Base-by-base conservation (phyloP, 768 basidiomycete species). In the Termitomyces sp. region DNA sequence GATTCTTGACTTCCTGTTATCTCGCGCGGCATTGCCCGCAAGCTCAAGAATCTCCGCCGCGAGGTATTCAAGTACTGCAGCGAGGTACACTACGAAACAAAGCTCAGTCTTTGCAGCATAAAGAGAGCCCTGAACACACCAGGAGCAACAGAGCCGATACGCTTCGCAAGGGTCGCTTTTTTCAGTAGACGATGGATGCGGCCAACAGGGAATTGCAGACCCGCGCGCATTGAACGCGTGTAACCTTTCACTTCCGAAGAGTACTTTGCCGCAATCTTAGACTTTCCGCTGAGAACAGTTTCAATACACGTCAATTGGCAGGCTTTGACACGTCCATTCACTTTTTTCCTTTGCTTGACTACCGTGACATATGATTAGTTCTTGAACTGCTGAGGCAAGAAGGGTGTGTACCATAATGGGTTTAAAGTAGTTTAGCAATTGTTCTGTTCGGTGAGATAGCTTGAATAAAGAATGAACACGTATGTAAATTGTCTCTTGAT, bases 21-120 rank as follows among this genome's bases (percentile, higher is more conserved):
- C 88, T 59, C 86, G 82, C 49, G 90, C 89, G 36, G 85, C 83
- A 65, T 85, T 86, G 5, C 92, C 92, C 54, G 92, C 90, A 45
- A 93, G 78, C 72, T 94, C 92, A 53, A 93, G 82, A 67, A 95
- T 86, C 72, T 95, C 93, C 30, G 92, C 93, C 6, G 86, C 82
- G 37, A 95, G 82, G 71, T 95, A 94, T 72, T 94, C 93, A 27
- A 94, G 81, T 55, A 93, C 91, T 52, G 89, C 89, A 57, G 91
- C 86, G 57, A 92, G 83, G 73, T 91, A 93, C 50, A 92, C 92
- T 87, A 56, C 20, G 12, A 16, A 1, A 30, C 6, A 18, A 6
- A 34, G 13, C 12, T 56, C 6, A 40, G 20, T 53, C 2, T 56
- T 52, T 33, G 58, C 58, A 60, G 55, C 18, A 52, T 32, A 24